Conservation (phyloP, 1,284 basidiomycete genomes). For the Gomphus bonarii region DNA sequence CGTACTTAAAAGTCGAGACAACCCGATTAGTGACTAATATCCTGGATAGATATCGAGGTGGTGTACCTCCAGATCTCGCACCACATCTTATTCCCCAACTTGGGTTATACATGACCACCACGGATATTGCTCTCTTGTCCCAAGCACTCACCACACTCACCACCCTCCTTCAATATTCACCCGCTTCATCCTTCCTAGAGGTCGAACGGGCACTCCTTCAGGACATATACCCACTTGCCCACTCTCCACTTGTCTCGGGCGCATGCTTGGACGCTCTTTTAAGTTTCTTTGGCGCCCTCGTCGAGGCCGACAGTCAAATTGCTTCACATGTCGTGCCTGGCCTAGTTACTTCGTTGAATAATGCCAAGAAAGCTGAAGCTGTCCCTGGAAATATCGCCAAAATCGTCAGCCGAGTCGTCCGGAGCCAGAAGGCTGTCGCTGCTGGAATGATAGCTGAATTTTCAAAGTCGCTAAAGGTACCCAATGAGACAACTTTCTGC, state of each 20-base stretch:
- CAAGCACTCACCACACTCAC: slow-evolving; percentile 65
- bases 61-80: slow-evolving; percentile 53
- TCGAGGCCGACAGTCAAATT: slow-evolving; percentile 75
- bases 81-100: slow-evolving; percentile 61
- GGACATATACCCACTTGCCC: slow-evolving; percentile 61
- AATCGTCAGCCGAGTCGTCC: slow-evolving; percentile 74
- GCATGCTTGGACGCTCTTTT: slow-evolving; percentile 71
- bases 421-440: slow-evolving; percentile 55
- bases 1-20: slow-evolving; percentile 8
- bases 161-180: slow-evolving; percentile 60
- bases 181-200: slow-evolving; percentile 52
- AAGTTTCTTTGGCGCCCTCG: slow-evolving; percentile 71
- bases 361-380: slow-evolving; percentile 41
- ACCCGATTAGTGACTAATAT: slow-evolving; percentile 11
- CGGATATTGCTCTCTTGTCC: slow-evolving; percentile 71
- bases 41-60: slow-evolving; percentile 45
- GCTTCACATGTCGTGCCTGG: slow-evolving; percentile 67
- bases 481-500: background rate
- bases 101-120: slow-evolving; percentile 57
- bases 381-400: slow-evolving; percentile 62
- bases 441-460: slow-evolving; percentile 77
- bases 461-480: slow-evolving; percentile 65
- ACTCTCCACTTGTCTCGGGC: slow-evolving; percentile 69
- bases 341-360: slow-evolving; percentile 53
- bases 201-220: slow-evolving; percentile 63